Evolutionary conservation across 1,284 basidiomycete genomes (phyloP), one percentile per base, ranked within the genome.

Genomic region (Puccinia triticina): DNA sequence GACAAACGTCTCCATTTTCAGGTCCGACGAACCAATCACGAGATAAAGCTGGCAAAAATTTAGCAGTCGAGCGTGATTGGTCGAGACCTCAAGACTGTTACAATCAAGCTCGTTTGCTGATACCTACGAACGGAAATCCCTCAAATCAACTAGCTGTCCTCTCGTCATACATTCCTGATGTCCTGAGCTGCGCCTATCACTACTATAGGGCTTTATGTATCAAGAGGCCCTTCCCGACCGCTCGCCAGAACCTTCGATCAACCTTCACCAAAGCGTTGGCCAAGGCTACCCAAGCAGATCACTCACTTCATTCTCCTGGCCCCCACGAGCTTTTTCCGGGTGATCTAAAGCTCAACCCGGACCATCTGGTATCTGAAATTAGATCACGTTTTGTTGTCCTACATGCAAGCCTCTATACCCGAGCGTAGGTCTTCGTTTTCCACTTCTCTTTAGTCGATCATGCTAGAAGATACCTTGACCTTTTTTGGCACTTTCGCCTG

Each of bases 131-230:
- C 83, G 89, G 89, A 89, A 95, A 96, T 85, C 91, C 96, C 0
- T 96, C 93, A 59, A 96, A 98, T 86, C 96, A 98, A 88, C 91
- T 99, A 40, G 96, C 96, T 0, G 95, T 98, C 72, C 90, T 99
- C 40, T 91, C 94, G 1, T 92, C 92, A 32, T 96, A 96, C 87
- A 89, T 92, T 85, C 90, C 90, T 84, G 94, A 98, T 87, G 89
- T 90, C n/a, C 94, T 97, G 84, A 88, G 89, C 40, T 92, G 93
- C 43, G 89, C 94, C 21, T 91, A 94, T 84, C 92, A 96, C 86
- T 96, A 98, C 88, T 96, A 96, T 86, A 92, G 95, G 55, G 94
- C 96, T 0, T 88, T 98, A 8, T 96, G 94, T 85, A 93, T 95
- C 69, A 90, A 90, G 43, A 90, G 91, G 81, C 93, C 95, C 0